phyloP scores from a whole-genome alignment of 1,284 basidiomycete species.

The Tilletiopsis washingtonensis region DNA sequence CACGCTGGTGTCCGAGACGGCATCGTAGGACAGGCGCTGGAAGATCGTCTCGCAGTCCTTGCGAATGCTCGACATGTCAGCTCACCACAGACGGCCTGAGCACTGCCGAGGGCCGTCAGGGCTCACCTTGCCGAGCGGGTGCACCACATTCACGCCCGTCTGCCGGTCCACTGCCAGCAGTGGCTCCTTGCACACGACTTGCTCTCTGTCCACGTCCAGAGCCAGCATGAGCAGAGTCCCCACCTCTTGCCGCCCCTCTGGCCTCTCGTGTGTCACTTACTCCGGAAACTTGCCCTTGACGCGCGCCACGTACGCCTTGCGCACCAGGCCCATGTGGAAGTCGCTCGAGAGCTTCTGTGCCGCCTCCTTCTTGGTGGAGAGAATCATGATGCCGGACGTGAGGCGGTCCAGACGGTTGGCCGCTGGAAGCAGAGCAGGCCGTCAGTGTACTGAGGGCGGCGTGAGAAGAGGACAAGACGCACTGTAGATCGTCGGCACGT shows the following conservation, averaged over 20 bases:
- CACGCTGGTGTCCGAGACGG: constrained; percentile 72
- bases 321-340: constrained; percentile 62
- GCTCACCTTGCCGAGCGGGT: constrained; percentile 40
- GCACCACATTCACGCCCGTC: constrained; percentile 85
- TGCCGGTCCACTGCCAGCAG: constrained; percentile 87
- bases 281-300: constrained; percentile 59
- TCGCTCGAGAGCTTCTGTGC: constrained; percentile 59
- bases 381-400: constrained; percentile 92
- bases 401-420: constrained; percentile 89
- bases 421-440: no score
- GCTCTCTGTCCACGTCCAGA: constrained; percentile 57
- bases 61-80: no score
- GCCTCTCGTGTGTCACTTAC: no score
- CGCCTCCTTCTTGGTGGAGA: constrained; percentile 67
- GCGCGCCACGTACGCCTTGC: constrained; percentile 40
- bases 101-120: no score
- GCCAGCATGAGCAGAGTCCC: no score
- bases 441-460: no score
- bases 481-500: constrained; percentile 72
- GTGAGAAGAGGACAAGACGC: no score
- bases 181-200: constrained; percentile 74
- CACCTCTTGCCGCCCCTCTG: no score
- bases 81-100: no score
- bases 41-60: constrained; percentile 89
- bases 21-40: constrained; percentile 74